Evolutionary conservation across 1,284 basidiomycete species (phyloP).

Genomic region (Moesziomyces sp.): DNA sequence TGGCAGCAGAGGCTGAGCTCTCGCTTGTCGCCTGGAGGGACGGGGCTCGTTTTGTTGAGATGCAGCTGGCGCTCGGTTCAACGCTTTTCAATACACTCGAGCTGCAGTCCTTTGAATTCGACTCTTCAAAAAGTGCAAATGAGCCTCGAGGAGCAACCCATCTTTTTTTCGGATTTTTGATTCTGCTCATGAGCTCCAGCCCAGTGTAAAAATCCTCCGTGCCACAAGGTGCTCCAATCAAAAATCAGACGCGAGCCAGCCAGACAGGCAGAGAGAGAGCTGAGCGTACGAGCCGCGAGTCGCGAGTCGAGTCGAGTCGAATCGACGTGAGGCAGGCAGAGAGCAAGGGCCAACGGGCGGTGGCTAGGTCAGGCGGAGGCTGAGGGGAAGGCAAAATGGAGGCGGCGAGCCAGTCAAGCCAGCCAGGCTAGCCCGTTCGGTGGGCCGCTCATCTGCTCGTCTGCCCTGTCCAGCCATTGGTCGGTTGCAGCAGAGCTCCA

Average conservation of each 20-base stretch:
- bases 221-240: neutral
- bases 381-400: neutral
- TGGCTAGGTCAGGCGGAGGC: neutral
- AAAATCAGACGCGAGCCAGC: neutral
- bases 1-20: neutral
- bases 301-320: neutral
- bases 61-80: neutral
- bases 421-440: conserved; percentile 4
- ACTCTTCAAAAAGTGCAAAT: neutral
- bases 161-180: too few relatives aligned
- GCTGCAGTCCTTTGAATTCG: neutral
- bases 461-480: conserved; percentile 14
- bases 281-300: neutral
- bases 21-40: neutral
- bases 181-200: neutral
- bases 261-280: too few relatives aligned
- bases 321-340: conserved; percentile 1
- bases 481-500: conserved; percentile 13
- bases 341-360: neutral
- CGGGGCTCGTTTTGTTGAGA: neutral
- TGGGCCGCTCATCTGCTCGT: conserved; percentile 23
- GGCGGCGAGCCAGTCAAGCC: neutral
- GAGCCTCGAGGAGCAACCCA: neutral
- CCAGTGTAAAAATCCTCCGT: neutral
- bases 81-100: neutral